Evolutionary conservation across 331 rosid species (phyloP).

Genomic region (Telfairia occidentalis): DNA sequence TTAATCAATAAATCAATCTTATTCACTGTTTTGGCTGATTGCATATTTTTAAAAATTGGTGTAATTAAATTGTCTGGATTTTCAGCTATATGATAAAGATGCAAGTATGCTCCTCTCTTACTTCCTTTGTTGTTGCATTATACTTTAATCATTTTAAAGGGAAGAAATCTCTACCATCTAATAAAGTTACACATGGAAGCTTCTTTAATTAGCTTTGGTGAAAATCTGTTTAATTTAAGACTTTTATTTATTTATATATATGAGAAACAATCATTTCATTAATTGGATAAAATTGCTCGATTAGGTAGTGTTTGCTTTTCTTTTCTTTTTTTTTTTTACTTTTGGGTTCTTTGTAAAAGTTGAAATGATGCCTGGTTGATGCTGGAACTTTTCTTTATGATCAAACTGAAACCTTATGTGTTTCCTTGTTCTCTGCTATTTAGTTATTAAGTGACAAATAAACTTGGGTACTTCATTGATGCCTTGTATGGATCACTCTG

Average conservation of each 20-base stretch:
- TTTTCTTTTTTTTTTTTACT: no score
- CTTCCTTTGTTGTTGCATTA: background rate
- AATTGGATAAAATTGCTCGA: conserved; percentile 74
- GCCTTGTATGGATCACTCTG: background rate
- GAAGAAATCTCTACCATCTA: background rate
- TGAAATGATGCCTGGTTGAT: background rate
- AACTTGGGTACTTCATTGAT: background rate
- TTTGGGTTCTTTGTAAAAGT: background rate
- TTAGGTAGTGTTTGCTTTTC: conserved; percentile 44
- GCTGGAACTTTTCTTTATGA: background rate
- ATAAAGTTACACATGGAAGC: background rate
- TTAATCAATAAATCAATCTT: background rate
- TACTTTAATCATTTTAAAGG: background rate
- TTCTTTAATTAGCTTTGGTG: background rate
- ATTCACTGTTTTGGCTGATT: background rate
- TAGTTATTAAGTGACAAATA: background rate
- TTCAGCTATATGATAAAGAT: background rate
- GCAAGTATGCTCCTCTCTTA: background rate
- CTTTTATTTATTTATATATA: background rate
- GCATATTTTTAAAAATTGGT: background rate
- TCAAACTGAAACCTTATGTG: background rate
- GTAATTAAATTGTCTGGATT: background rate
- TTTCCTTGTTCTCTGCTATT: background rate
- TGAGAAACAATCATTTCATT: no score
- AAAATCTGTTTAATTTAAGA: background rate